Percentiles rank a stretch among this genome's conserved stretches.
Evolutionary conservation across 108 stramenopile genomes (phyloP).

Genomic region (Pseudonitzschia multiseries): DNA sequence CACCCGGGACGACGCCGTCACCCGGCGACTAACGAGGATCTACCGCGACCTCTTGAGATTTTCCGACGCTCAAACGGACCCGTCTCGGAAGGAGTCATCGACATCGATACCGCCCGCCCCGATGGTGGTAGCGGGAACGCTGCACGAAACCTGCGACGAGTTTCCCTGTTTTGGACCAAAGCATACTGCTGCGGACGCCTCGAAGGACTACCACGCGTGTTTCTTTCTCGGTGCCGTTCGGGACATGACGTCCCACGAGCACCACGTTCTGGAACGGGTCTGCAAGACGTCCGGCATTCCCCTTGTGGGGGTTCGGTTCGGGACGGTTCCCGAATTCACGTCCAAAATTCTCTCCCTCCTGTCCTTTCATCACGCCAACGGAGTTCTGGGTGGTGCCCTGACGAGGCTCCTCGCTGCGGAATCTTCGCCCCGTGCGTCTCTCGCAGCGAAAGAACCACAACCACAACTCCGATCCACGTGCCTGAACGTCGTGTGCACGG

Average conservation of each 20-base stretch:
- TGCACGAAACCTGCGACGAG: constrained; percentile 76
- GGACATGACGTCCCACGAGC: constrained; percentile 64
- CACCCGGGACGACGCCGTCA: constrained; percentile 14
- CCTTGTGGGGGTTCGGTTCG: constrained; percentile 57
- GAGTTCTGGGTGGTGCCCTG: constrained; percentile 34
- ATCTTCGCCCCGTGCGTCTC: background rate
- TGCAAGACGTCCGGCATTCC: constrained; percentile 45
- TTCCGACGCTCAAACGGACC: background rate
- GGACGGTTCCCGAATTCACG: constrained; percentile 73
- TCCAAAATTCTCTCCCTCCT: constrained; percentile 71
- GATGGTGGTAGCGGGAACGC: constrained; percentile 46
- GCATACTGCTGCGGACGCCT: background rate
- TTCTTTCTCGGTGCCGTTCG: constrained; percentile 76
- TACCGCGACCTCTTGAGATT: constrained; percentile 11
- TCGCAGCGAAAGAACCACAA: background rate
- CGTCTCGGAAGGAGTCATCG: background rate
- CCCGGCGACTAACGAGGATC: background rate
- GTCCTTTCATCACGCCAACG: constrained; percentile 54
- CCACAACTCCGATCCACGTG: constrained; percentile 21
- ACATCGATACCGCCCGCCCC: background rate
- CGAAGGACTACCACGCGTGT: constrained; percentile 33
- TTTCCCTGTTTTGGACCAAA: constrained; percentile 64
- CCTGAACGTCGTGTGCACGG: constrained; percentile 49
- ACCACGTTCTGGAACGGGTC: constrained; percentile 40
- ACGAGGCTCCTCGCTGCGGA: constrained; percentile 31